Base-by-base conservation (phyloP, 2,329 filamentous ascomycete genomes). In the Paraconiothyrium sp. region DNA sequence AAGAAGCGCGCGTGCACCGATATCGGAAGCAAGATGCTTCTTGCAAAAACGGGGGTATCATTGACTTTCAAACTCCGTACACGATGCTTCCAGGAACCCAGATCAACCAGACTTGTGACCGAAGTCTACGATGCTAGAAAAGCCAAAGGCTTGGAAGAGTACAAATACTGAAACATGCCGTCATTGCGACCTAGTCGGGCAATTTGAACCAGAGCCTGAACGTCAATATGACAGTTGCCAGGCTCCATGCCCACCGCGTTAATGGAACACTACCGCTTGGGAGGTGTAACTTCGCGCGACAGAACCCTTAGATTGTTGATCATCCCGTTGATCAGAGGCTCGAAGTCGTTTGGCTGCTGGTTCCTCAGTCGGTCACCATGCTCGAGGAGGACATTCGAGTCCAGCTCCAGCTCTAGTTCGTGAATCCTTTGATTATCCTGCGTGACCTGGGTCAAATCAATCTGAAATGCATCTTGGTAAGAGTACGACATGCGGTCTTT, bases 401-500 rank as follows among this genome's bases (percentile, higher is more conserved):
- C 83, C 14, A 95, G 77, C 75, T 95, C 92, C 51, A 96, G 85
- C 74, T 96, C 92, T 7, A 95, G 84, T 79, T 96, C 92, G 72
- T 94, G 92, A 66, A 91, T 90, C 68, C 92, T 92, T 59, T 85
- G 84, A 0, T 64, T 66, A 10, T 79, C 74, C 63, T 86, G 82
- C 37, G 79, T 91, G 46, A 99, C 95, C 77, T 97, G 94, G 0
- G 95, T 99, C 54, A 99, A 83, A 79, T 99, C 95, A 69, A 99
- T 86, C 76, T 95, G 92, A 76, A 96, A 97, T 32, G 75, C 74
- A 57, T 88, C 89, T 44, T 93, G 86, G 76, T 98, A 96, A 10
- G 86, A 89, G 80, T 99, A 99, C 74, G 92, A 96, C 75, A 99
- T 83, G 20, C 95, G 88, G 78, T 99, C 94, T 78, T 99, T 99